Base-by-base conservation (phyloP, 306 rosid species). In the Cicer judaicum region DNA sequence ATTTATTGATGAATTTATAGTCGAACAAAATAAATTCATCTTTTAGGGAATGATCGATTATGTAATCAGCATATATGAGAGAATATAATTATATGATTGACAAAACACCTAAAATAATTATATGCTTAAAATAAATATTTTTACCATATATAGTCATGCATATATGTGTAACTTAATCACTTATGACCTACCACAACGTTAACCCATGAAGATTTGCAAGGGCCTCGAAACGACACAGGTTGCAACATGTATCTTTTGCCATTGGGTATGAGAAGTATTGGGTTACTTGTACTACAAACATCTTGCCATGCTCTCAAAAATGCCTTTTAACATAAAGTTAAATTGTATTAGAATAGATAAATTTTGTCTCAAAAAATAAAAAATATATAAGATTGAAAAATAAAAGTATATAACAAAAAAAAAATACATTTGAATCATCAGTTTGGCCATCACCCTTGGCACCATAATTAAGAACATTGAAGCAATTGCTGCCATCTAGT, bases 301-400 rank as follows among this genome's bases (percentile, higher is more conserved):
- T 59, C 84, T 1, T 40, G 7, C 90, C 90, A 89, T 75, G 95
- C 90, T 59, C 49, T 71, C 36, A 73, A 7, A 55, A 89, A 89
- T 12, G 90, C 89, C 92, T 89, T 55, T 4, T 14, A 6, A 6
- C n/a, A 56, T 39, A 48, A 39, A 79, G 36, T 5, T 24, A n/a
- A 19, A 8, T 9, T 14, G 0, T 49, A 3, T 13, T 39, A 24
- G 9, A 46, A 11, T 10, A 10, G n/a, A 43, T 6, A 64, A 11
- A 15, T 16, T 16, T 16, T 39, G 3, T 24, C 6, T 64, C 55
- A 24, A 29, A 29, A 29, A 29, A 29, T n/a, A 24, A 21, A 0
- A 54, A 54, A 12, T 8, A 14, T n/a, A 50, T 14, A 50, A 50
- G 56, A 18, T 11, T 36, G 19, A 61, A 13, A 61, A 0, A 0